Percentiles rank a stretch among this genome's conserved stretches.
These are phyloP conservation scores for Ganoderma multipileum DNA, from an alignment of 1,284 basidiomycete genomes.

Conservation along the genomic window DNA sequence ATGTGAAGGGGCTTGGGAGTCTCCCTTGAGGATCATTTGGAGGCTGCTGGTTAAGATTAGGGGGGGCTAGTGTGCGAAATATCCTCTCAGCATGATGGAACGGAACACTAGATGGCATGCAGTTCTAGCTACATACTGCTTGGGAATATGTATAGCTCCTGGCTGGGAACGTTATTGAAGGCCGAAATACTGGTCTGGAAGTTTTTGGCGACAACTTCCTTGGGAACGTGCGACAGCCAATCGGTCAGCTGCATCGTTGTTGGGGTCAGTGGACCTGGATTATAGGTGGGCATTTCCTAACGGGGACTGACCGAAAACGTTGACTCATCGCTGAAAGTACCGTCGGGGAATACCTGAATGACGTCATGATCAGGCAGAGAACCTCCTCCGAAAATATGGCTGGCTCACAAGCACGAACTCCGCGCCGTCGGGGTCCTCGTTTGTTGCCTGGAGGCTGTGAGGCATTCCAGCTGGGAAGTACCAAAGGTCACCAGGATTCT, in stretches of 20 bases:
- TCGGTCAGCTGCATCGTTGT: conserved; percentile 57
- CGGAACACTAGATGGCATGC: background rate
- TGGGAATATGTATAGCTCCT: conserved; percentile 76
- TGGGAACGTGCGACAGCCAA: conserved; percentile 69
- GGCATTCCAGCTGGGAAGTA: conserved; percentile 75
- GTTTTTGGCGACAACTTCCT: conserved; percentile 74
- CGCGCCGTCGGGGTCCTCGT: conserved; percentile 59
- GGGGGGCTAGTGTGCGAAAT: conserved; percentile 34
- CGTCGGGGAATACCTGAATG: conserved; percentile 65
- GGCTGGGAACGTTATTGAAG: conserved; percentile 62
- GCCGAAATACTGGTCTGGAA: conserved; percentile 62
- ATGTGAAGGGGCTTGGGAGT: conserved; percentile 60
- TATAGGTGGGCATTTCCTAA: conserved; percentile 11
- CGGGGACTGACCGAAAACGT: conserved; percentile 62
- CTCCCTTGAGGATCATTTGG: conserved; percentile 59
- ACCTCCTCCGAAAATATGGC: background rate
- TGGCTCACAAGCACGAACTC: conserved; percentile 72
- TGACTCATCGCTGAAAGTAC: conserved; percentile 69
- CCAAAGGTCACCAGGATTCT: conserved; percentile 54
- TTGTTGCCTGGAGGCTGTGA: conserved; percentile 64
- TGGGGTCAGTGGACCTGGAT: conserved; percentile 14
- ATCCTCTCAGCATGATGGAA: conserved; percentile 12
- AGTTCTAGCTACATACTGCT: conserved; percentile 44
- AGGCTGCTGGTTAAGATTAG: conserved; percentile 47
- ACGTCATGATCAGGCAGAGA: background rate